Evolutionary conservation across 2,329 filamentous ascomycete species (phyloP).

Genomic region (Malbranchea zuffiana): DNA sequence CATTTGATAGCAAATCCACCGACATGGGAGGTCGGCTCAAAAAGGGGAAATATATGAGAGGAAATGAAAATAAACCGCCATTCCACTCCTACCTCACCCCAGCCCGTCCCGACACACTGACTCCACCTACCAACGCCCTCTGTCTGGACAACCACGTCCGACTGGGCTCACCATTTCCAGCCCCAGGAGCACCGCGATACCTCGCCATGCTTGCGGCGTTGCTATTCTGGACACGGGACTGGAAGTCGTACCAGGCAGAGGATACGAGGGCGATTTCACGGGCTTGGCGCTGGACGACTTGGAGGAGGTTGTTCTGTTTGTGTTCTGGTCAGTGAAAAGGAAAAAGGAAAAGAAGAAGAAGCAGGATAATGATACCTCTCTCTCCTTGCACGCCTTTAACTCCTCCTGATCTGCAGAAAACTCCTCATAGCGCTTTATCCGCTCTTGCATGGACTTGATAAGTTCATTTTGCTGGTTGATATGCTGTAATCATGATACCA

Average conservation of each 20-base stretch:
- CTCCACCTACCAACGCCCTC: conserved; percentile 31
- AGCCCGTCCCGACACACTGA: conserved; percentile 1
- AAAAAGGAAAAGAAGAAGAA: not conserved
- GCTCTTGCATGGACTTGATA: conserved; percentile 33
- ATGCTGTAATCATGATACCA: conserved; percentile 22
- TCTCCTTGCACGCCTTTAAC: conserved; percentile 29
- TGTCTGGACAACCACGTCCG: conserved; percentile 38
- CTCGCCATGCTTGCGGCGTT: conserved; percentile 31
- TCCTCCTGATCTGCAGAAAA: conserved; percentile 27
- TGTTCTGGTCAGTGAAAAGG: no score
- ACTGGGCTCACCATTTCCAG: conserved; percentile 27
- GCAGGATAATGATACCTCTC: conserved; percentile 24
- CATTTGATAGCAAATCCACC: no score
- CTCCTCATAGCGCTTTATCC: conserved; percentile 32
- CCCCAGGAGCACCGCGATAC: conserved; percentile 25
- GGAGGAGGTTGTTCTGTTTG: conserved; percentile 33
- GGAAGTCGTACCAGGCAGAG: conserved; percentile 39
- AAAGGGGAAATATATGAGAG: no score
- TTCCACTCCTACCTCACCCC: conserved; percentile 1
- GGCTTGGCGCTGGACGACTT: conserved; percentile 30
- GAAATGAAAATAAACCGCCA: no score
- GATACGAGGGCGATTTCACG: conserved; percentile 37
- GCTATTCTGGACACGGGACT: conserved; percentile 35
- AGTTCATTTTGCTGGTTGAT: conserved; percentile 35
- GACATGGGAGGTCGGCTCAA: no score